Conservation (phyloP, 2,329 filamentous ascomycete genomes). For the Gnomoniopsis sp. region DNA sequence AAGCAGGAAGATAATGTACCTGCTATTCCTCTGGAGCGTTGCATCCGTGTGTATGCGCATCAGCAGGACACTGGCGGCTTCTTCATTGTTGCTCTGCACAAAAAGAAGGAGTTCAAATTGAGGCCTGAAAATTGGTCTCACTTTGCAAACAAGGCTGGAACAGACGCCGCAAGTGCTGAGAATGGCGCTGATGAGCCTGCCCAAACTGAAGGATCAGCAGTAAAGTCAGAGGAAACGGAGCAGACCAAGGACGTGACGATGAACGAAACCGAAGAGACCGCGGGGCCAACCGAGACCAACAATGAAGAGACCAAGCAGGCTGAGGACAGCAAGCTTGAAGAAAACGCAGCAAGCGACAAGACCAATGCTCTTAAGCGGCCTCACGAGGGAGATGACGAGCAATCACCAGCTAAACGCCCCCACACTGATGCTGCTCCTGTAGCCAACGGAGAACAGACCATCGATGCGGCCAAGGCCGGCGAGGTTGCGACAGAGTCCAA, state of each 20-base stretch:
- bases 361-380: constrained; percentile 13
- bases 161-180: constrained; percentile 9
- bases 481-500: constrained; percentile 14
- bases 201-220: constrained; percentile 6
- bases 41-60: constrained; percentile 93
- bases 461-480: constrained; percentile 4
- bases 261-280: background rate
- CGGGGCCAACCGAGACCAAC: background rate
- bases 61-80: constrained; percentile 95
- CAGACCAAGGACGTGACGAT: background rate
- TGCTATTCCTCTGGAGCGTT: constrained; percentile 77
- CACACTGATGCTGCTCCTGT: constrained; percentile 14
- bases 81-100: constrained; percentile 94
- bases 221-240: background rate
- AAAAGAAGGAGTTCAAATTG: constrained; percentile 79
- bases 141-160: background rate
- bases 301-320: constrained; percentile 17
- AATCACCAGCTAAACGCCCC: constrained; percentile 13
- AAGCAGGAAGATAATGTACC: constrained; percentile 51
- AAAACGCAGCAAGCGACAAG: background rate
- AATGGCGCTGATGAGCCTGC: background rate
- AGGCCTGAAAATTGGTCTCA: constrained; percentile 62
- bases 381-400: constrained; percentile 17
- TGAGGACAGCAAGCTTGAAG: constrained; percentile 16
- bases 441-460: constrained; percentile 5